Evolutionary conservation across 2,329 filamentous ascomycete species (phyloP), one percentile per base, ranked within the genome.

Genomic region (Pseudogymnoascus sp.): DNA sequence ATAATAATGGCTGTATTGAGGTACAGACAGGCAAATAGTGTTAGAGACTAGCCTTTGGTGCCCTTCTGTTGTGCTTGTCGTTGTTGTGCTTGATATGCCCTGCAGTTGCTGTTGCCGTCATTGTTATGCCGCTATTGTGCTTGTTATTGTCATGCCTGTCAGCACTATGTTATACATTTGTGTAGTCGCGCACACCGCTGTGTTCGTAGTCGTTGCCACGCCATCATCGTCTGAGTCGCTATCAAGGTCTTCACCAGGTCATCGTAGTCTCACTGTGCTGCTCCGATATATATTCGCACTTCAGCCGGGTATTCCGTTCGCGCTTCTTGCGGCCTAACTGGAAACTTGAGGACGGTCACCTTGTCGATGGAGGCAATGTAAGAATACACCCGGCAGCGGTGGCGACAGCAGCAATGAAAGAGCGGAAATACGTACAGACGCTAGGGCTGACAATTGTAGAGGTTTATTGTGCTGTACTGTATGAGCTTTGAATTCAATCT

Each of bases 121-220:
- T 64, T 60, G 35, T 58, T 35, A 18, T 63, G 58, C 58, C 15
- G 60, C 55, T 64, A 48, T 65, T 64, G 58, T 65, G 40, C 63
- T 63, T 18, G 62, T 37, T 35, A 58, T 63, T 55, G 62, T 65
- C 40, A 60, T 64, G 63, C 62, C 60, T 61, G 58, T 27, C 42
- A 65, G 55, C 61, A 65, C 60, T 60, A 62, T 64, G 64, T 64
- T 58, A 63, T 64, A 64, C 62, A 60, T 65, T 65, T 58, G 64
- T 60, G 60, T 65, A 33, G 62, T 35, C 59, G 48, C 33, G 64
- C 60, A n/a, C 62, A 61, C 58, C 52, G 64, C 61, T 35, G 63
- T 64, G 40, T 55, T 63, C 37, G 15, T 9, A 39, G 36, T 15
- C 37, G 37, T 40, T 40, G 37, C 6, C 37, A 40, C 1, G 61